phyloP scores from a whole-genome alignment of 768 basidiomycete genomes.

The Rhodotorula kratochvilovae region DNA sequence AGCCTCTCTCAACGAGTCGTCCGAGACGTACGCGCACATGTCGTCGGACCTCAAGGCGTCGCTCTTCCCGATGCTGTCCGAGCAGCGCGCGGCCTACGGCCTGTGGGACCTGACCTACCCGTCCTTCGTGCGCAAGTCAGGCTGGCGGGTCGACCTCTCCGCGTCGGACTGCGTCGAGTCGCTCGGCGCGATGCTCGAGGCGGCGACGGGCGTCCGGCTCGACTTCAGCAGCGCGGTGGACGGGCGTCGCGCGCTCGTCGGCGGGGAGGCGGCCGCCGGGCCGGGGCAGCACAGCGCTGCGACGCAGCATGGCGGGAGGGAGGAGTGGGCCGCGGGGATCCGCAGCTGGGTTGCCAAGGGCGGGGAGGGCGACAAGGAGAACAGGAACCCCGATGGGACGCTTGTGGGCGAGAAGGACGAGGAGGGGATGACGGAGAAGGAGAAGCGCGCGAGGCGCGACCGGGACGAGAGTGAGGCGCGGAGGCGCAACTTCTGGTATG shows the following conservation, averaged over 20 bases:
- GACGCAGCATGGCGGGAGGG: conserved; percentile 42
- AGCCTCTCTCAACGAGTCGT: conserved; percentile 93
- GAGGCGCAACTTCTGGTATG: conserved; percentile 90
- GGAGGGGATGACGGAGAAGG: conserved; percentile 62
- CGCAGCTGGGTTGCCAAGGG: conserved; percentile 65
- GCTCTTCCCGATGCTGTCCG: conserved; percentile 73
- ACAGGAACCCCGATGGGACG: conserved; percentile 41
- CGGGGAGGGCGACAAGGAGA: conserved; percentile 47
- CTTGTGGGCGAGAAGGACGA: conserved; percentile 51
- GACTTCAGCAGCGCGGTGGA: conserved; percentile 71
- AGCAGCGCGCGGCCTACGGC: conserved; percentile 89
- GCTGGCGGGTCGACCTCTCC: conserved; percentile 81
- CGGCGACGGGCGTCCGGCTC: conserved; percentile 81
- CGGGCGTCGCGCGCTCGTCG: conserved; percentile 57
- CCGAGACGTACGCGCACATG: conserved; percentile 92
- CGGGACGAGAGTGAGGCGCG: conserved; percentile 66
- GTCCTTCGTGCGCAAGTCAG: conserved; percentile 86
- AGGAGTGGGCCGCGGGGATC: conserved; percentile 55
- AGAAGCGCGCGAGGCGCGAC: conserved; percentile 43
- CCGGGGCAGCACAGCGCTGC: conserved; percentile 32
- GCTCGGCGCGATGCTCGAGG: conserved; percentile 77
- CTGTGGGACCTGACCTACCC: conserved; percentile 88
- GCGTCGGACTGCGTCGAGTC: conserved; percentile 93
- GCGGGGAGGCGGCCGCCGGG: conserved; percentile 56
- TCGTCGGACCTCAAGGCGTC: conserved; percentile 84